These are phyloP conservation scores for Strobilomyces dryophilus DNA, from an alignment of 768 basidiomycete genomes.

Conservation along the genomic window DNA sequence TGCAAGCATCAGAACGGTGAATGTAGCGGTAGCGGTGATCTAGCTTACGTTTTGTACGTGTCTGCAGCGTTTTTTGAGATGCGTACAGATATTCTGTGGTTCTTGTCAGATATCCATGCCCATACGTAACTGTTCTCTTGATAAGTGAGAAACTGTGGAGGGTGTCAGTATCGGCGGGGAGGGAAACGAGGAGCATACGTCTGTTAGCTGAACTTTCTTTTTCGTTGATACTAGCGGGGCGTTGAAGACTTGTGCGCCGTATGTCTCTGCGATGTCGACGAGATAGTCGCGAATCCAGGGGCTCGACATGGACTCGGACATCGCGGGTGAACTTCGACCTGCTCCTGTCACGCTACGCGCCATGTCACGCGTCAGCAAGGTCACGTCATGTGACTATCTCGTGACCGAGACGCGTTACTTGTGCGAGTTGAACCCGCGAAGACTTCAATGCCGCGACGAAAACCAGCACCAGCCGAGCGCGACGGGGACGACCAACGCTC, in stretches of 20 bases:
- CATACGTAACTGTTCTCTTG: constrained; percentile 48
- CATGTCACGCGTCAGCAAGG: constrained; percentile 17
- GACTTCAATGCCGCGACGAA: constrained; percentile 18
- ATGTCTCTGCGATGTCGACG: constrained; percentile 42
- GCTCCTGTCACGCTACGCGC: constrained; percentile 12
- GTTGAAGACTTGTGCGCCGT: constrained; percentile 42
- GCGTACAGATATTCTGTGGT: constrained; percentile 45
- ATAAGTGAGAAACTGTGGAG: constrained; percentile 52
- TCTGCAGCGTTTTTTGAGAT: constrained; percentile 50
- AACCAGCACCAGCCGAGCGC: constrained; percentile 14
- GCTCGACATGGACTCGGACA: constrained; percentile 35
- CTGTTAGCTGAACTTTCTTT: constrained; percentile 56
- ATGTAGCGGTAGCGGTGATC: neutral
- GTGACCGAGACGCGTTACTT: constrained; percentile 12
- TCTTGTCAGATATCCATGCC: constrained; percentile 61
- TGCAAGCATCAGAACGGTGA: constrained; percentile 8
- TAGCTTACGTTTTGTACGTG: constrained; percentile 39
- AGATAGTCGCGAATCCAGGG: constrained; percentile 62
- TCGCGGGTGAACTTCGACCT: constrained; percentile 12
- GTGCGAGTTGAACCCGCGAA: neutral
- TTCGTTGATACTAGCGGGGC: constrained; percentile 26
- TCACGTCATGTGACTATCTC: constrained; percentile 15
- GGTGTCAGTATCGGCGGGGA: neutral
- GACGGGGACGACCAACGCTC: neutral
- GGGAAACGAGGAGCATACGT: constrained; percentile 35